phyloP scores from a whole-genome alignment of 495 filamentous ascomycete genomes.

The Aspergillus haitiensis region DNA sequence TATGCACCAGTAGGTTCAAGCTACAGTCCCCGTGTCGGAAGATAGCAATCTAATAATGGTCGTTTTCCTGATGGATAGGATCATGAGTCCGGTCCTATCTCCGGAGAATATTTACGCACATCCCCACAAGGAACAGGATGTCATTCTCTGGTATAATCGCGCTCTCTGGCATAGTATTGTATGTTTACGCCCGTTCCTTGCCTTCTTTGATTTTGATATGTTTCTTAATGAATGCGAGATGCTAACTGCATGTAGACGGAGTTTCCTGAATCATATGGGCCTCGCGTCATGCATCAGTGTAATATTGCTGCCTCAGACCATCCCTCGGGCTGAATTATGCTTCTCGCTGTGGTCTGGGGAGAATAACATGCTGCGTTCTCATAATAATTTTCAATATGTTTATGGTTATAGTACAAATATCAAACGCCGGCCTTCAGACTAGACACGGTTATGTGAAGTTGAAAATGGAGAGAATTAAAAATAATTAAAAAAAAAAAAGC shows the following conservation, averaged over 20 bases:
- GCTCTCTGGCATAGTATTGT: conserved; percentile 15
- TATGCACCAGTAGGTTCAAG: conserved; percentile 6
- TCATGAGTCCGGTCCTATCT: conserved; percentile 12
- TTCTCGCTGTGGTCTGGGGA: too few species aligned
- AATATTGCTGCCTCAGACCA: conserved; percentile 14
- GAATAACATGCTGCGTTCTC: too few species aligned
- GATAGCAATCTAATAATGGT: too few species aligned
- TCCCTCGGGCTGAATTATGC: conserved; percentile 3
- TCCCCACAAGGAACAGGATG: conserved; percentile 13
- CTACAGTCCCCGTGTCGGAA: too few species aligned
- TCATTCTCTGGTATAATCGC: conserved; percentile 14
- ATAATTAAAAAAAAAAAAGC: too few species aligned
- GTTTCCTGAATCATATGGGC: conserved; percentile 13
- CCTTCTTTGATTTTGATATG: background rate
- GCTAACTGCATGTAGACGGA: conserved; percentile 8
- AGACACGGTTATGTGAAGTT: too few species aligned
- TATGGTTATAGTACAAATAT: too few species aligned
- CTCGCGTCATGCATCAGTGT: conserved; percentile 13
- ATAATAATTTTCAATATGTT: too few species aligned
- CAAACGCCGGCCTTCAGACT: too few species aligned
- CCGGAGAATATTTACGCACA: conserved; percentile 16
- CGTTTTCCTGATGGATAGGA: background rate
- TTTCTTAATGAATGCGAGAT: background rate
- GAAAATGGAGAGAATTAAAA: too few species aligned
- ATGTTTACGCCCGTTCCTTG: background rate